Conservation (phyloP, 1,284 basidiomycete genomes). For the Crucibulum parvulum region DNA sequence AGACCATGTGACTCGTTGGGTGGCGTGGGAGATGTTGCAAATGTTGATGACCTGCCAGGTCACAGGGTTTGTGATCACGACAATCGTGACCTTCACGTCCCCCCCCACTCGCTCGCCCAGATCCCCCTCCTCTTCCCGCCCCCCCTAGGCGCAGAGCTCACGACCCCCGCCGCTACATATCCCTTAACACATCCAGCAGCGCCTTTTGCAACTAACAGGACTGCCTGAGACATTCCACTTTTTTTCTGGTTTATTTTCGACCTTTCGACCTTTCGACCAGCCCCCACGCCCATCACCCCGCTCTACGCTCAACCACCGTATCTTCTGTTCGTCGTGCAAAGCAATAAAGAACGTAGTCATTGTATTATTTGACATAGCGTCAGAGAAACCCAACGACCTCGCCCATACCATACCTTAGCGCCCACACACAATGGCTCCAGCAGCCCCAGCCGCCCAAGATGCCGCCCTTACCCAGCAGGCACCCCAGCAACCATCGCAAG, state of each 20-base stretch:
- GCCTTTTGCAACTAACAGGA: too few species aligned
- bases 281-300: too few species aligned
- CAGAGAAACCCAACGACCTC: too few species aligned
- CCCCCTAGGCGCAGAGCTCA: background rate
- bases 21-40: conserved; percentile 28
- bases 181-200: background rate
- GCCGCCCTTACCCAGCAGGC: conserved; percentile 36
- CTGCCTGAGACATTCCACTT: too few species aligned
- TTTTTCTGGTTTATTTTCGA: too few species aligned
- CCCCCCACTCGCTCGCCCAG: conserved; percentile 8
- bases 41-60: conserved; percentile 24
- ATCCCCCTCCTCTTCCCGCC: conserved; percentile 5
- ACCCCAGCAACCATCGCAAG: conserved; percentile 30
- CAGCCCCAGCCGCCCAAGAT: conserved; percentile 35
- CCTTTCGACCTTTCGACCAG: too few species aligned
- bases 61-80: conserved; percentile 37
- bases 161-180: background rate
- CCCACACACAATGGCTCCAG: conserved; percentile 25
- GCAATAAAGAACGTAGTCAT: too few species aligned
- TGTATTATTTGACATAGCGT: too few species aligned
- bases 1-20: conserved; percentile 6
- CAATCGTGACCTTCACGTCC: conserved; percentile 37
- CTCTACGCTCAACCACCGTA: too few species aligned
- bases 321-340: too few species aligned
- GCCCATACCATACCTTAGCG: background rate